Conservation (phyloP, 495 filamentous ascomycete species). For the Xylaria nigripes region DNA sequence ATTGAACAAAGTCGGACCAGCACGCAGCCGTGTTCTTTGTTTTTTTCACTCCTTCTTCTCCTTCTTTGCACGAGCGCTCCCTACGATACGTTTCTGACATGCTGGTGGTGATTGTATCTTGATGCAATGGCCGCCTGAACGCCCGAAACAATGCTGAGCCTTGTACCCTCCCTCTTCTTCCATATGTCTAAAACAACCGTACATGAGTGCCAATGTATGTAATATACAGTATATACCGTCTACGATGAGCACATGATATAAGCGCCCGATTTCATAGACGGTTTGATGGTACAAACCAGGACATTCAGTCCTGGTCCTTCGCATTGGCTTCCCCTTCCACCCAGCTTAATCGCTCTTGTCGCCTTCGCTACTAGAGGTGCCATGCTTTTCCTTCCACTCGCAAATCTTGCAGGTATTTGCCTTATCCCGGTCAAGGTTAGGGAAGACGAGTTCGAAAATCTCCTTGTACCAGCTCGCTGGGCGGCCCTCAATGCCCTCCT, state of each 20-base stretch:
- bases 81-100: not conserved
- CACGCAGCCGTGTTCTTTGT: not conserved
- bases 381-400: constrained; percentile 50
- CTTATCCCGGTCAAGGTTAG: constrained; percentile 61
- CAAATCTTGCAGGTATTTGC: constrained; percentile 62
- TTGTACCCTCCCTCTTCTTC: not conserved
- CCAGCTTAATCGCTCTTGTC: not conserved
- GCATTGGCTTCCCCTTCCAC: not conserved
- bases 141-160: constrained; percentile 9
- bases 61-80: not conserved
- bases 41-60: not conserved
- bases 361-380: constrained; percentile 4
- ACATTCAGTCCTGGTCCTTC: not conserved
- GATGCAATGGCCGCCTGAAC: constrained; percentile 11
- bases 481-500: constrained; percentile 83
- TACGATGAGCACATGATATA: not conserved
- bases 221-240: constrained; percentile 11
- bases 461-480: constrained; percentile 91
- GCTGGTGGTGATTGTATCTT: not conserved
- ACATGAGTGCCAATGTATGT: not conserved
- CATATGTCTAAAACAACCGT: not conserved
- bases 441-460: constrained; percentile 87
- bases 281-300: constrained; percentile 1
- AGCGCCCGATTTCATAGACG: not conserved
- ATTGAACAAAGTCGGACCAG: too few relatives aligned